A percentile compares a stretch with the other conserved stretches of the same genome.
These are phyloP conservation scores for Colletotrichum magnum DNA, from an alignment of 2,329 filamentous ascomycete genomes.

Conservation along the genomic window DNA sequence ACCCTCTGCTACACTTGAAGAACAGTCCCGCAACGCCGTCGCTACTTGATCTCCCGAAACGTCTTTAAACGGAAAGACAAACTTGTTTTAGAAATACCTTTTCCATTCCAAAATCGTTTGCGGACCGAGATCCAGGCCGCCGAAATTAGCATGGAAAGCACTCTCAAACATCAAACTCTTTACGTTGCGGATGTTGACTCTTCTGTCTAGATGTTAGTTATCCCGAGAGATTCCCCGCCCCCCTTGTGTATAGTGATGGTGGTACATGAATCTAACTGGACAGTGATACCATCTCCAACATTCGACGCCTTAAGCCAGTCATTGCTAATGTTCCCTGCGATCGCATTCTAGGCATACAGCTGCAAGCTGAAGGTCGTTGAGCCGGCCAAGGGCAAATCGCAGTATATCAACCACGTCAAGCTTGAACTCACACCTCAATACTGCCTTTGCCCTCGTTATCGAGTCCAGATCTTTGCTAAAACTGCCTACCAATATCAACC, in stretches of 20 bases:
- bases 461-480: constrained; percentile 76
- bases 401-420: constrained; percentile 59
- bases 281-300: constrained; percentile 56
- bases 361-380: constrained; percentile 72
- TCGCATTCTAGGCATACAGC: constrained; percentile 67
- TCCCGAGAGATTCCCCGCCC: no score
- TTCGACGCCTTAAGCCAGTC: constrained; percentile 53
- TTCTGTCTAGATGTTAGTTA: constrained; percentile 56
- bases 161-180: constrained; percentile 48
- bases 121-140: constrained; percentile 55
- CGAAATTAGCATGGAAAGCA: constrained; percentile 47
- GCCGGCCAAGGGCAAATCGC: constrained; percentile 57
- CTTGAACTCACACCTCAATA: constrained; percentile 68
- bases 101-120: constrained; percentile 56
- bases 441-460: constrained; percentile 58
- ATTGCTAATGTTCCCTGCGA: constrained; percentile 53
- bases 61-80: constrained; percentile 54
- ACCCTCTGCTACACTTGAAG: constrained; percentile 47
- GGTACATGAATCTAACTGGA: not conserved
- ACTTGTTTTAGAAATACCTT: constrained; percentile 55
- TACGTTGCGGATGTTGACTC: constrained; percentile 56
- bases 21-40: constrained; percentile 47
- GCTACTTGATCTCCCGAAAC: constrained; percentile 53
- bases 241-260: no score
- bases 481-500: constrained; percentile 71